phyloP scores from a whole-genome alignment of 192 early-diverging fungal species.

The Mortierella alpina region DNA sequence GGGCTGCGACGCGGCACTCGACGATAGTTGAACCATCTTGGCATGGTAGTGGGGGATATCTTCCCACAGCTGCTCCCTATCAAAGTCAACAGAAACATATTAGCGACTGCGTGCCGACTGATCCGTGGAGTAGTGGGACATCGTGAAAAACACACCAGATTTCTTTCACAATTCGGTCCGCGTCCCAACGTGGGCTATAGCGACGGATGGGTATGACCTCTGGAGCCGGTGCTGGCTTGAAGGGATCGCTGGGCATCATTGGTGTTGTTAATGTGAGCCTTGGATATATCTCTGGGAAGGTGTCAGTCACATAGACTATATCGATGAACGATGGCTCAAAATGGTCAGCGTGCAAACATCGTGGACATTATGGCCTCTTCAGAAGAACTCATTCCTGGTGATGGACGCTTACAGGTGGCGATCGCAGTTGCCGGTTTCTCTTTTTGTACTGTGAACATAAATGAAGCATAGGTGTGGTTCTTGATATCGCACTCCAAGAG shows the following conservation, averaged over 20 bases:
- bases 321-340: neutral
- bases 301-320: slow-evolving; percentile 31
- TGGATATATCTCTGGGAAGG: slow-evolving; percentile 33
- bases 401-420: slow-evolving; percentile 19
- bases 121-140: neutral
- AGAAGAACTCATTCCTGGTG: neutral
- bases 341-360: neutral
- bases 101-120: neutral
- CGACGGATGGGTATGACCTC: slow-evolving; percentile 18
- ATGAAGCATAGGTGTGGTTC: slow-evolving; percentile 24
- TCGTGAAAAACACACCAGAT: slow-evolving; percentile 28
- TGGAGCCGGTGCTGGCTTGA: slow-evolving; percentile 5
- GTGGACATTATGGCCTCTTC: neutral
- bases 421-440: slow-evolving; percentile 13
- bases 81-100: neutral
- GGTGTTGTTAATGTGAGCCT: slow-evolving; percentile 29
- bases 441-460: slow-evolving; percentile 18
- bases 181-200: slow-evolving; percentile 44
- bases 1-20: neutral
- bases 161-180: slow-evolving; percentile 21
- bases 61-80: slow-evolving; percentile 38
- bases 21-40: neutral
- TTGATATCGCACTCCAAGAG: slow-evolving; percentile 34
- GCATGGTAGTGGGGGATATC: slow-evolving; percentile 30
- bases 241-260: slow-evolving; percentile 4